These are phyloP conservation scores for Rossbeevera mucosa DNA, from an alignment of 768 basidiomycete genomes.

Conservation along the genomic window DNA sequence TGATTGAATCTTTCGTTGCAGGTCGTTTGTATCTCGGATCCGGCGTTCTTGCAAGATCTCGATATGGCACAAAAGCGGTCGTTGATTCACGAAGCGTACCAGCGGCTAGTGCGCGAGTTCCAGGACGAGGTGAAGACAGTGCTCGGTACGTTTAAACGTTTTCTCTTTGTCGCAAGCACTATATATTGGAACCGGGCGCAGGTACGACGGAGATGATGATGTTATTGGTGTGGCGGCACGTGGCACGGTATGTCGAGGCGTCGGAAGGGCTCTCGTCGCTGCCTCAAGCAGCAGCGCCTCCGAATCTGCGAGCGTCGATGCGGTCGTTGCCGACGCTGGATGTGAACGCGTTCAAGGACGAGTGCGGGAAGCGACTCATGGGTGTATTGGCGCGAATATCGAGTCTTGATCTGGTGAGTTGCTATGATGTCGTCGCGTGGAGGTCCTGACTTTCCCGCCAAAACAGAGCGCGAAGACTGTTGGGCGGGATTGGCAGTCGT, in stretches of 20 bases:
- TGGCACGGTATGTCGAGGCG: conserved; percentile 55
- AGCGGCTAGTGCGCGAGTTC: conserved; percentile 37
- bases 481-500: conserved; percentile 54
- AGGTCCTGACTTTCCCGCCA: neutral
- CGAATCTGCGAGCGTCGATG: conserved; percentile 44
- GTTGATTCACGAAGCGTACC: conserved; percentile 60
- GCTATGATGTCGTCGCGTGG: neutral
- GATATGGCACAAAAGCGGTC: conserved; percentile 66
- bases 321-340: conserved; percentile 56
- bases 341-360: conserved; percentile 52
- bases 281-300: neutral
- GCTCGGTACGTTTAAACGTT: conserved; percentile 38
- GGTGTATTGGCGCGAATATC: conserved; percentile 54
- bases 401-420: conserved; percentile 46
- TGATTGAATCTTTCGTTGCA: conserved; percentile 18
- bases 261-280: conserved; percentile 14
- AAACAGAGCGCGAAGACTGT: conserved; percentile 41
- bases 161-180: neutral
- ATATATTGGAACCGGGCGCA: conserved; percentile 18
- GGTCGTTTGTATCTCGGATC: conserved; percentile 50
- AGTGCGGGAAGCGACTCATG: conserved; percentile 51
- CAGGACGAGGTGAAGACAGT: conserved; percentile 48
- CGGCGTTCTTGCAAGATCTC: conserved; percentile 57
- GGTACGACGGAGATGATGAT: conserved; percentile 75
- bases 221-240: conserved; percentile 76